Evolutionary conservation across 1,284 basidiomycete species (phyloP), one percentile per base, ranked within the genome.

Genomic region (Grifola frondosa): DNA sequence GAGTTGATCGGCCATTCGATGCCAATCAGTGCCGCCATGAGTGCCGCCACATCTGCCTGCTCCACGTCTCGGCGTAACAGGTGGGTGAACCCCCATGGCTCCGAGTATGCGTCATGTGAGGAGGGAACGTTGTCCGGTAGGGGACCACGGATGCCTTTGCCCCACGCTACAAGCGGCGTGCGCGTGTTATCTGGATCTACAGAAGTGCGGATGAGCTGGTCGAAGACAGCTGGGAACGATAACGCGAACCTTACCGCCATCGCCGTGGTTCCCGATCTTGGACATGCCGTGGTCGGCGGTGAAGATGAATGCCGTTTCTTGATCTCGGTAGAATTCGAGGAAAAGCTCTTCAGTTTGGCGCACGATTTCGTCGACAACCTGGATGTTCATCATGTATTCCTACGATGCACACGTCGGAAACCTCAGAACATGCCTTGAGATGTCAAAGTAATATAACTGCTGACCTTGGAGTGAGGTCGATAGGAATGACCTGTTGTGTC

Each of bases 231-330:
- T 11, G 19, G 5, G 22, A 15, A n/a, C 16, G 30, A 40, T 22
- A 16, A 32, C 21, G 40, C 17, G 28, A 32, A 43, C 40, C 60
- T 44, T 54, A 88, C 87, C 83, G 22, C 91, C 91, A 56, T 95
- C 91, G 3, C 91, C 91, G 50, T 95, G 91, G 57, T 93, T 95
- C 20, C 91, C 91, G 44, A 92, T 88, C 31, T 75, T 78, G 7
- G 86, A 89, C 91, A 95, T 95, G 5, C 91, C 91, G 60, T 95
- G 91, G 61, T 95, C 91, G 0, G 92, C 88, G 4, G 89, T 93
- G 60, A 95, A 93, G 30, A 95, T 66, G 57, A 78, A 95, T 29
- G 81, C 81, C 0, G 91, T 94, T 39, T 83, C 77, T 21, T 80
- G 67, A 44, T 86, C 81, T 29, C 66, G 63, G 57, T 84, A 94